Percentiles rank a stretch among this genome's conserved stretches.
Conservation (phyloP, 805 yeast species). For the Barnettozyma sucrosica region DNA sequence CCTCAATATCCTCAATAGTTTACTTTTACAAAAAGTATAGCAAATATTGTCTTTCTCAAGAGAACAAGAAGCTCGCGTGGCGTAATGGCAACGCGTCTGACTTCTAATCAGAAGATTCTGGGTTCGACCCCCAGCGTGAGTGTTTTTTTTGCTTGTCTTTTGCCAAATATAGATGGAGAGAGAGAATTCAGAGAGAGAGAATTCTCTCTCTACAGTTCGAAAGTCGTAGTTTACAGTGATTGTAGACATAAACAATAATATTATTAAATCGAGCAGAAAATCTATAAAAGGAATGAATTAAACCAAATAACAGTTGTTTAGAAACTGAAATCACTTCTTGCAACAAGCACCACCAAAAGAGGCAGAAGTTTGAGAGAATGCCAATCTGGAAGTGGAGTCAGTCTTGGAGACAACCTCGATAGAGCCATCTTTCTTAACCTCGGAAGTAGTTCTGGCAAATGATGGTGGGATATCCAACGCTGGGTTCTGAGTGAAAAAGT, state of each 20-base stretch:
- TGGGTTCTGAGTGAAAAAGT: slow-evolving; percentile 74
- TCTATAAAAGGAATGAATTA: background rate
- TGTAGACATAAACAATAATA: background rate
- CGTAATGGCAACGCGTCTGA: slow-evolving; percentile 55
- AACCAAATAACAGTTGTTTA: background rate
- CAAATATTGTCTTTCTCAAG: no score
- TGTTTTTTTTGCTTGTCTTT: slow-evolving; percentile 20
- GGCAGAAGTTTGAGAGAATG: slow-evolving; percentile 31
- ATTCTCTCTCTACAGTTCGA: no score
- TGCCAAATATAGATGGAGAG: no score
- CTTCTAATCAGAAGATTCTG: slow-evolving; percentile 47
- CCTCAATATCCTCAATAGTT: no score
- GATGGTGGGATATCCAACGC: slow-evolving; percentile 71
- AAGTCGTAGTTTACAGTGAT: background rate
- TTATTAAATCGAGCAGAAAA: background rate
- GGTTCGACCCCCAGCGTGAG: slow-evolving; percentile 48
- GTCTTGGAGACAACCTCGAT: slow-evolving; percentile 36
- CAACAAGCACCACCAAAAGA: slow-evolving; percentile 17
- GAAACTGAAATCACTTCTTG: slow-evolving; percentile 15
- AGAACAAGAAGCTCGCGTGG: slow-evolving; percentile 49
- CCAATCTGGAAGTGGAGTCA: slow-evolving; percentile 48
- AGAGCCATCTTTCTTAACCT: slow-evolving; percentile 31
- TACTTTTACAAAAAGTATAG: no score
- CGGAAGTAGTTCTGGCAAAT: slow-evolving; percentile 42
- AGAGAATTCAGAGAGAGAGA: no score